Base-by-base conservation (phyloP, 208 protist genomes). In the Crithidia acanthocephali region DNA sequence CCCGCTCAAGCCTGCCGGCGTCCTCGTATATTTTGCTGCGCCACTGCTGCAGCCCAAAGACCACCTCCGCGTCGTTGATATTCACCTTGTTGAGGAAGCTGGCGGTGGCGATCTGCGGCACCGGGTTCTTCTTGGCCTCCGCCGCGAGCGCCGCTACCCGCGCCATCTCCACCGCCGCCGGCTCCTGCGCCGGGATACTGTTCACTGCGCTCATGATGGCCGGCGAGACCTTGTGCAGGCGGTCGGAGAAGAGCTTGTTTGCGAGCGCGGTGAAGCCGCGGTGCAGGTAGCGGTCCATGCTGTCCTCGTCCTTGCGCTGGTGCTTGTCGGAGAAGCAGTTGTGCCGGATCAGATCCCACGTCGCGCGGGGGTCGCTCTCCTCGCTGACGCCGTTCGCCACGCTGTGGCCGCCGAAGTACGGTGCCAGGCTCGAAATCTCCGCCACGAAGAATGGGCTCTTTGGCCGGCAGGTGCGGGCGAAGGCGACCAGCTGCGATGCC, bases 361-460 rank as follows among this genome's bases (percentile, higher is more conserved):
- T 90, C 22, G 64, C 70, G 32, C 89, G 87, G 11, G 92, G 92
- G 68, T 96, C 89, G 22, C 72, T 78, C 23, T 86, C 76, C 20
- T 86, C 80, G 33, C 57, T 75, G 47, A 91, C 63, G 30, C 85
- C 92, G 44, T 79, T 81, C n/a, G 74, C 78, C 13, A 96, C 80
- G 64, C 69, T 81, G 50, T 82, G 68, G 22, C 87, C 89, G 1
- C 80, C 81, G 64, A 95, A 91, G 74, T 90, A 91, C 23, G 85
- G 87, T 3, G 84, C 72, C 28, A 96, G 74, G 62, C 83, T 93
- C 27, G 87, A 84, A 16, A 95, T 80, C 72, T 96, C 87, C 32
- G 83, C 80, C 11, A 95, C 87, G 64, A 97, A 97, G 72, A 97
- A 97, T 15, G 92, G 92, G 57, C 92, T 94, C 64, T 94, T 95